Evolutionary conservation across 2,329 filamentous ascomycete species (phyloP).

Genomic region (Myriosclerotinia duriaeana): DNA sequence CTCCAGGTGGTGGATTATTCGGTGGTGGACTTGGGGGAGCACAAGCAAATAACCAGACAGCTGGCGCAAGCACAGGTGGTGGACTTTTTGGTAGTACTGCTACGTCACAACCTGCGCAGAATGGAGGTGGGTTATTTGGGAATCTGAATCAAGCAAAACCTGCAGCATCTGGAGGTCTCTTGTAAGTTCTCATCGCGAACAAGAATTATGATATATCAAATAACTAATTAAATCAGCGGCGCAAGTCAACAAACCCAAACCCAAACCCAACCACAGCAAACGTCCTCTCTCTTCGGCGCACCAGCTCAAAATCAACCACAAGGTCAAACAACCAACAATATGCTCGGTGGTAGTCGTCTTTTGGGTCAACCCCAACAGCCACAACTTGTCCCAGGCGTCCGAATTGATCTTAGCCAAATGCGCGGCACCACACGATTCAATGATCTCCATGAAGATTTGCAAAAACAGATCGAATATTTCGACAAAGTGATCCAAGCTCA

Average conservation of each 20-base stretch:
- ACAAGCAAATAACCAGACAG: conserved; percentile 31
- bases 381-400: conserved; percentile 66
- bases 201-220: neutral
- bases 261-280: conserved; percentile 35
- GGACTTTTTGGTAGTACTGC: conserved; percentile 39
- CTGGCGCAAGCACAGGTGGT: conserved; percentile 28
- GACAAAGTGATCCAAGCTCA: conserved; percentile 80
- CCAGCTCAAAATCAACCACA: conserved; percentile 29
- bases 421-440: conserved; percentile 88
- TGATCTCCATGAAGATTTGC: conserved; percentile 79
- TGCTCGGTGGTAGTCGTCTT: conserved; percentile 20
- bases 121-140: conserved; percentile 36
- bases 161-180: conserved; percentile 32
- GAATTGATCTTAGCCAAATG: conserved; percentile 75
- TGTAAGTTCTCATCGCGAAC: conserved; percentile 34
- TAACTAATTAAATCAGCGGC: conserved; percentile 18
- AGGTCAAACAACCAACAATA: conserved; percentile 24
- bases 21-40: conserved; percentile 34
- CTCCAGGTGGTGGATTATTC: conserved; percentile 39
- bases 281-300: conserved; percentile 29
- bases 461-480: conserved; percentile 72
- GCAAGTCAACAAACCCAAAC: conserved; percentile 34
- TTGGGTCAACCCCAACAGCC: conserved; percentile 53
- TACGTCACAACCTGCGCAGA: conserved; percentile 35
- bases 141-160: conserved; percentile 38